Conservation (phyloP, 73 alveolate genomes). For the Paraurostyla sp. region DNA sequence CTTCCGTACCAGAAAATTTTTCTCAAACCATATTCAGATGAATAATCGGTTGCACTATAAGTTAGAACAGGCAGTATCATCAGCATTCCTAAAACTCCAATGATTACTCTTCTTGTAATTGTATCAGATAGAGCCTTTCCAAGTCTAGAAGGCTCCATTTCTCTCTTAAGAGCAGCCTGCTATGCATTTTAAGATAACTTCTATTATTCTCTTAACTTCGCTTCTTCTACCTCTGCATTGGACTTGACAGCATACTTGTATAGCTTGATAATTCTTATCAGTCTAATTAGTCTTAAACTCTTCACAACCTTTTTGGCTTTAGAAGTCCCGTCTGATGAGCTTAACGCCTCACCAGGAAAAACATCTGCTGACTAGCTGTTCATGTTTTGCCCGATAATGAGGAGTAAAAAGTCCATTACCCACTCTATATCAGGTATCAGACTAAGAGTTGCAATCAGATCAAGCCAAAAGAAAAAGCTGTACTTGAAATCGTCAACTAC, state of each 20-base stretch:
- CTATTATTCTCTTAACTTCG: constrained; percentile 78
- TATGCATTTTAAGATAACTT: constrained; percentile 80
- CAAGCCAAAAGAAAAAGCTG: constrained; percentile 86
- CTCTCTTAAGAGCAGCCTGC: constrained; percentile 87
- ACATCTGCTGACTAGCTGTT: constrained; percentile 66
- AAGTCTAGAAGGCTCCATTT: constrained; percentile 81
- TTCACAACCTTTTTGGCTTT: constrained; percentile 66
- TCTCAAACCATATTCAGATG: constrained; percentile 74
- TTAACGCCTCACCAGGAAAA: constrained; percentile 57
- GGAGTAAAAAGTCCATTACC: constrained; percentile 51
- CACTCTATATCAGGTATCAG: constrained; percentile 80
- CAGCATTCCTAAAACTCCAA: constrained; percentile 80
- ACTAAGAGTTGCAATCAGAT: constrained; percentile 79
- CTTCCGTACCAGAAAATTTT: constrained; percentile 81
- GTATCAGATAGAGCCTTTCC: constrained; percentile 83
- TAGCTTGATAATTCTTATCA: constrained; percentile 86
- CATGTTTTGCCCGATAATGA: constrained; percentile 40
- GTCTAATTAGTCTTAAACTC: constrained; percentile 81
- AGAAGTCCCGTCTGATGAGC: constrained; percentile 32
- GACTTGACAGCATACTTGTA: constrained; percentile 86
- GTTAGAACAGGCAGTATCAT: constrained; percentile 80
- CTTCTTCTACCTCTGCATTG: constrained; percentile 84
- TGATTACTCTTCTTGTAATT: constrained; percentile 80
- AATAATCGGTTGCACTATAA: constrained; percentile 59
- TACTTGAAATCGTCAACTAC: constrained; percentile 82